These are phyloP conservation scores for Colletotrichum tropicale DNA, from an alignment of 2,329 filamentous ascomycete genomes.

Conservation along the genomic window DNA sequence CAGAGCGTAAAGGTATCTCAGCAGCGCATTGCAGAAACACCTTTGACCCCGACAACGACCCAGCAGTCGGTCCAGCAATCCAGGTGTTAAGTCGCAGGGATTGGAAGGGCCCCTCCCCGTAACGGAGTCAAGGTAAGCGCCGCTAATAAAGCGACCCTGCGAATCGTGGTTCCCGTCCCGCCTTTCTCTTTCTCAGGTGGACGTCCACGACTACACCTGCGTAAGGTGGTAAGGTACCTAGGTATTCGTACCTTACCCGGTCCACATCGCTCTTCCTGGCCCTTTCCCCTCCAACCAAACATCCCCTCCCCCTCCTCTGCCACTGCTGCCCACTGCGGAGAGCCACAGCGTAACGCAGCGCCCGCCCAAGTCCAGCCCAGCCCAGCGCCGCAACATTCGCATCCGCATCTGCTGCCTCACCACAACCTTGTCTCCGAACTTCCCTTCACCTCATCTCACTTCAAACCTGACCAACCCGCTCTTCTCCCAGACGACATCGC, in stretches of 20 bases:
- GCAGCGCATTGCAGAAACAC: background rate
- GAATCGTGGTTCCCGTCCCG: conserved; percentile 6
- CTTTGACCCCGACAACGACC: background rate
- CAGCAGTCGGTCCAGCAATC: background rate
- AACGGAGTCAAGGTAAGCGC: conserved; percentile 7
- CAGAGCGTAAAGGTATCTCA: background rate
- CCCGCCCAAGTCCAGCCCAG: background rate
- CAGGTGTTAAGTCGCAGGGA: background rate
- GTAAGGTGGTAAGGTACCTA: background rate
- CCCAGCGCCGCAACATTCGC: background rate
- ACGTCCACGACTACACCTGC: background rate
- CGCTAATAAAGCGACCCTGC: conserved; percentile 17
- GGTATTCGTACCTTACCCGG: background rate
- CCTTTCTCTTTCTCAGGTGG: background rate
- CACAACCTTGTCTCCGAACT: background rate
- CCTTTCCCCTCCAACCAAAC: conserved; percentile 6
- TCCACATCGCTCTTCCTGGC: background rate
- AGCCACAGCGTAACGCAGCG: background rate
- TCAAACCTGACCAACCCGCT: background rate
- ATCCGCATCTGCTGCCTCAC: conserved; percentile 3
- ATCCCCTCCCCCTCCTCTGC: background rate
- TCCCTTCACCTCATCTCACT: background rate
- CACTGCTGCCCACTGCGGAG: background rate
- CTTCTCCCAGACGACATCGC: background rate
- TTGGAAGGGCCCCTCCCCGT: background rate